Evolutionary conservation across 768 basidiomycete genomes (phyloP).

Genomic region (Auricularia cornea): DNA sequence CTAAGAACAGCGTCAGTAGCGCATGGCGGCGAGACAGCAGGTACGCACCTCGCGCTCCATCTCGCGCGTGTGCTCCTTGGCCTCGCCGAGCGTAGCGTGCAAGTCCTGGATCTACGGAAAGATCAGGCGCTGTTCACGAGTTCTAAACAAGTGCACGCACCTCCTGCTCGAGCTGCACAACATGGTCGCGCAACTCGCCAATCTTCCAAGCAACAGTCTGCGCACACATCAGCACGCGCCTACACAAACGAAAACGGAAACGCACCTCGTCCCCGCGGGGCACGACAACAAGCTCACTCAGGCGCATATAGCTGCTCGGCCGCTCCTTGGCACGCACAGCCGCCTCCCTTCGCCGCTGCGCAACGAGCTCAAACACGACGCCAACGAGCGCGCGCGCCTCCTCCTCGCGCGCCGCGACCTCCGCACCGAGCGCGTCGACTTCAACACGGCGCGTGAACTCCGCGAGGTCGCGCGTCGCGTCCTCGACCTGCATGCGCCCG

Average conservation of each 20-base stretch:
- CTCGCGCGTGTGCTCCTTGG: not conserved
- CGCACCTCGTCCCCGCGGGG: not conserved
- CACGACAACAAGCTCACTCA: not conserved
- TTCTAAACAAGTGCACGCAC: not conserved
- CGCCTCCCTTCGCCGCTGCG: not conserved
- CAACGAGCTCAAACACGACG: not conserved
- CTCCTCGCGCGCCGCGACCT: not conserved
- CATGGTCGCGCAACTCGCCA: not conserved
- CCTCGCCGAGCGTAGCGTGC: not conserved
- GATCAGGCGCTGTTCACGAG: no score
- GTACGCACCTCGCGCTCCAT: not conserved
- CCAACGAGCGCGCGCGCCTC: not conserved
- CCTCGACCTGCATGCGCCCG: not conserved
- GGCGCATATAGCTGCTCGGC: not conserved
- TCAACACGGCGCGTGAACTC: not conserved
- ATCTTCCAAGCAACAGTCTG: not conserved
- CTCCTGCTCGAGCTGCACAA: not conserved
- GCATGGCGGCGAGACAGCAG: not conserved
- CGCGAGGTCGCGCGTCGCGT: not conserved
- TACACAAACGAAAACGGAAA: not conserved
- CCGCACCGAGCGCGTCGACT: not conserved
- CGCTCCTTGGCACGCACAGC: not conserved
- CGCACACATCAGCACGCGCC: not conserved
- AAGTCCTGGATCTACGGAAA: not conserved
- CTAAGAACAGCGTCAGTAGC: not conserved